phyloP scores from a whole-genome alignment of 176 grass and related monocot species.

The Eragrostis curvula region DNA sequence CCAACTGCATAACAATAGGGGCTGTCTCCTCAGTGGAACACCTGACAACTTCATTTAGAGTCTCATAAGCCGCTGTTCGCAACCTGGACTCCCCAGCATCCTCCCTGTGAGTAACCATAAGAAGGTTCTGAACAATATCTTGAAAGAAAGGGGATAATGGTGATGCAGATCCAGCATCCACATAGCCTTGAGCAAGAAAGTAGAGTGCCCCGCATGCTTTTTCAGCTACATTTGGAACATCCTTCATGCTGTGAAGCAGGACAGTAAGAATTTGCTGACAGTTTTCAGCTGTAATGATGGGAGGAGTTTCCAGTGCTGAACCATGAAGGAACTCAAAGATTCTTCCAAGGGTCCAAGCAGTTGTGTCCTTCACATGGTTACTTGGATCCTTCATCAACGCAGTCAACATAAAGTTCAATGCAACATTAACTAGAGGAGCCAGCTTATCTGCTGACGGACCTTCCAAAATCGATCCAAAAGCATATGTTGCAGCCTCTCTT shows the following conservation, averaged over 20 bases:
- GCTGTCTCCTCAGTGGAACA: slow-evolving; percentile 75
- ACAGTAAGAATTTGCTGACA: slow-evolving; percentile 83
- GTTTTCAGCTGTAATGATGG: slow-evolving; percentile 71
- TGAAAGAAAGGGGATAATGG: slow-evolving; percentile 80
- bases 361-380: slow-evolving; percentile 94
- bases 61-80: slow-evolving; percentile 85
- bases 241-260: slow-evolving; percentile 88
- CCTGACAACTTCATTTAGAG: slow-evolving; percentile 85
- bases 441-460: slow-evolving; percentile 86
- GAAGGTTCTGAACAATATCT: slow-evolving; percentile 83
- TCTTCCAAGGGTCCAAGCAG: slow-evolving; percentile 90
- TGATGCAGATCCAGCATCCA: slow-evolving; percentile 63
- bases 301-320: slow-evolving; percentile 70
- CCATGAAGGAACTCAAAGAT: slow-evolving; percentile 95
- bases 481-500: slow-evolving; percentile 86
- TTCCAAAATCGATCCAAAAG: slow-evolving; percentile 90
- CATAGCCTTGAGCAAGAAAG: slow-evolving; percentile 87
- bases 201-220: slow-evolving; percentile 89
- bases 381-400: slow-evolving; percentile 74
- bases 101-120: slow-evolving; percentile 74
- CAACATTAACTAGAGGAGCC: slow-evolving; percentile 74
- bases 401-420: slow-evolving; percentile 80
- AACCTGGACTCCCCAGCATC: slow-evolving; percentile 73
- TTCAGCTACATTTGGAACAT: slow-evolving; percentile 93
- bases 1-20: slow-evolving; percentile 77